Conservation (phyloP, 2,329 filamentous ascomycete species). For the Apiospora rasikravindrae region DNA sequence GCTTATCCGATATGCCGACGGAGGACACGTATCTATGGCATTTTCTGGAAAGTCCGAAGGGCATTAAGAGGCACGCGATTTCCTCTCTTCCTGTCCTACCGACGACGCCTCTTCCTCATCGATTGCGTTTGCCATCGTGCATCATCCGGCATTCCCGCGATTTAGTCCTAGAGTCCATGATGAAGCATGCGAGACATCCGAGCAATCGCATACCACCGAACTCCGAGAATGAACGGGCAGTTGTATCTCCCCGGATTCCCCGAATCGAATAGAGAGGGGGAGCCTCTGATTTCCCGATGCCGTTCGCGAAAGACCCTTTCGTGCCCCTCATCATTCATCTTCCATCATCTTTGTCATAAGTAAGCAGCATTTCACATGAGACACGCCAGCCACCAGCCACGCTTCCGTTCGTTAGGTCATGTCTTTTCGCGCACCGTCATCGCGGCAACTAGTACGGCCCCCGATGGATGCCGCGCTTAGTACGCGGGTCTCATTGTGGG, state of each 20-base stretch:
- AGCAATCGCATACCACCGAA: neutral
- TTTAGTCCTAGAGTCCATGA: neutral
- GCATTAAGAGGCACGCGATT: neutral
- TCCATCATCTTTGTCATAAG: neutral
- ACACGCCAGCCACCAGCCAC: neutral
- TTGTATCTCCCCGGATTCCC: neutral
- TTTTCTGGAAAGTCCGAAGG: neutral
- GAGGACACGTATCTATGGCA: neutral
- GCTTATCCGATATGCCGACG: neutral
- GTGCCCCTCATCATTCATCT: neutral
- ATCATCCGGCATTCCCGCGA: neutral
- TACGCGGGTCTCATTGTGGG: neutral
- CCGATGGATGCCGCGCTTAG: neutral
- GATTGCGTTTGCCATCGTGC: neutral
- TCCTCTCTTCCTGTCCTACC: neutral
- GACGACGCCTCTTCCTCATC: neutral
- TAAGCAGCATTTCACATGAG: neutral
- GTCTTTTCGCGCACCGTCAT: neutral
- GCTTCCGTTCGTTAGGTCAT: neutral
- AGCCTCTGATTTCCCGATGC: neutral
- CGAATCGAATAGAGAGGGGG: neutral
- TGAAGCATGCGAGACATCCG: neutral
- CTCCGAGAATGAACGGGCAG: neutral
- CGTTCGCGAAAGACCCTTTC: neutral
- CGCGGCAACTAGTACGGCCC: neutral